These are phyloP conservation scores for Neurospora sp. DNA, from an alignment of 495 filamentous ascomycete species.

Conservation along the genomic window DNA sequence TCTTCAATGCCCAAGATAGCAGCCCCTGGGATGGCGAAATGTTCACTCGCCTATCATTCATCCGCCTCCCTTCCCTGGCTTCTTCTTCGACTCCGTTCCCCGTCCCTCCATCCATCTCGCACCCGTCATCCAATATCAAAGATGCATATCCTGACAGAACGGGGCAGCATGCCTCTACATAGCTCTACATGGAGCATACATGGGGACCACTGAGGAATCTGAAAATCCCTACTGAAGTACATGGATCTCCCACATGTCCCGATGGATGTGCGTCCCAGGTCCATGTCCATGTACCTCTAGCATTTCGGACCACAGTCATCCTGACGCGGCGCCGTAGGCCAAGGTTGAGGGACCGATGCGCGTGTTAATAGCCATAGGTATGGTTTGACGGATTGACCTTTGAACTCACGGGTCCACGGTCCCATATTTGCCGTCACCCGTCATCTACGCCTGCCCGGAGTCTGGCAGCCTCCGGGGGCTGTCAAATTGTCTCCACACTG, in stretches of 20 bases:
- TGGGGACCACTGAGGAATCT: background rate
- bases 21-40: background rate
- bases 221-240: background rate
- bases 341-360: background rate
- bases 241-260: background rate
- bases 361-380: background rate
- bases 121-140: background rate
- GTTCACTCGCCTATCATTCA: background rate
- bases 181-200: background rate
- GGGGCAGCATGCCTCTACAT: background rate
- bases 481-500: background rate
- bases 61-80: background rate
- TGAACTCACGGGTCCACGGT: background rate
- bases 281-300: background rate
- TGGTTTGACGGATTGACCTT: background rate
- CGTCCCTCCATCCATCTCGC: background rate
- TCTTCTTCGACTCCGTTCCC: background rate
- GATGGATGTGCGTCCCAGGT: background rate
- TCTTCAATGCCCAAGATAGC: background rate
- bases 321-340: background rate
- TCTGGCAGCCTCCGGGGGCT: background rate
- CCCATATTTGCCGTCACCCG: background rate
- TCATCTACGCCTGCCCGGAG: background rate
- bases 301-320: background rate
- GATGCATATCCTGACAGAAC: background rate